phyloP scores from a whole-genome alignment of 2,329 filamentous ascomycete species.

The Didymella exigua region DNA sequence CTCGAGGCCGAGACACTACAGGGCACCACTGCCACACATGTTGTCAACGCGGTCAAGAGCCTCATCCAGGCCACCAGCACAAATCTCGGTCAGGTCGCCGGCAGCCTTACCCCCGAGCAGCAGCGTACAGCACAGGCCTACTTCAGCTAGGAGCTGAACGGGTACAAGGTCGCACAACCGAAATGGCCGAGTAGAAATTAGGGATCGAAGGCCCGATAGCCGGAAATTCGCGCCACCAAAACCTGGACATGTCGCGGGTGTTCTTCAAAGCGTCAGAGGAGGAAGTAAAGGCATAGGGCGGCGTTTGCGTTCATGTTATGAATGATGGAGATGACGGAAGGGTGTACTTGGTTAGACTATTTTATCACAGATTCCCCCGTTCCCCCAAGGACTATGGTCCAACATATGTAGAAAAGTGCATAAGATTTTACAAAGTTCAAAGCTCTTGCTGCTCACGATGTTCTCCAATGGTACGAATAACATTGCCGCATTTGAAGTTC shows the following conservation, averaged over 20 bases:
- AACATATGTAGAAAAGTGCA: constrained; percentile 13
- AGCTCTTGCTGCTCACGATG: background rate
- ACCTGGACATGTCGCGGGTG: background rate
- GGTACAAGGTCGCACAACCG: constrained; percentile 7
- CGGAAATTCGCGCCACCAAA: background rate
- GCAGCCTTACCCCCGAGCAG: constrained; percentile 76
- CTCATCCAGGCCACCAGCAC: constrained; percentile 75
- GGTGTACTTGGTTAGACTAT: constrained; percentile 22
- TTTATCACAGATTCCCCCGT: constrained; percentile 31
- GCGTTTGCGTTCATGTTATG: constrained; percentile 9
- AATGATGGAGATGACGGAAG: constrained; percentile 3
- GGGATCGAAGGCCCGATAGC: background rate
- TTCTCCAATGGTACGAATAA: background rate
- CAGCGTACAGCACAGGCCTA: constrained; percentile 78
- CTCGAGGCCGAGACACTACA: constrained; percentile 90
- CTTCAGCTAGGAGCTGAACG: constrained; percentile 64
- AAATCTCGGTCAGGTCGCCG: constrained; percentile 76
- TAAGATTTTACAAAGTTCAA: background rate
- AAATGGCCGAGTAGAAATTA: background rate
- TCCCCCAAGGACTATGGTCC: constrained; percentile 6
- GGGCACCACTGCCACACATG: constrained; percentile 77
- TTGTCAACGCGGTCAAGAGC: constrained; percentile 77
- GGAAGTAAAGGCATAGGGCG: constrained; percentile 9
- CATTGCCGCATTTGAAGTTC: too few relatives aligned
- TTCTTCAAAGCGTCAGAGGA: background rate